Conservation (phyloP, 495 filamentous ascomycete genomes). For the Tetracladium setigerum region DNA sequence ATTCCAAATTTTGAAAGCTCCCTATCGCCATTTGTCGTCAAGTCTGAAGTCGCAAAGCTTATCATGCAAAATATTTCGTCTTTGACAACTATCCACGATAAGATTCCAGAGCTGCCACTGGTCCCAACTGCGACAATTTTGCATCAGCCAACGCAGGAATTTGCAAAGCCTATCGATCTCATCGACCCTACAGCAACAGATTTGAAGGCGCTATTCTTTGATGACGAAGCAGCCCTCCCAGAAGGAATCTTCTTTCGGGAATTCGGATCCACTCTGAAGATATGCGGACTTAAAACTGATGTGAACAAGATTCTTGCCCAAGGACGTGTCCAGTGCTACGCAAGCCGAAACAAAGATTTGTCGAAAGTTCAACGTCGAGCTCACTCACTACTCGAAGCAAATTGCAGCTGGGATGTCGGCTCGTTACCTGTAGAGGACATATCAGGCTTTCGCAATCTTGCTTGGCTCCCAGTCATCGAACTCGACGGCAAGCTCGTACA, state of each 20-base stretch:
- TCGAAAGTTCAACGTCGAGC: slow-evolving; percentile 6
- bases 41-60: neutral
- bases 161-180: slow-evolving; percentile 6
- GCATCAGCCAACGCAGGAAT: slow-evolving; percentile 5
- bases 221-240: slow-evolving; percentile 26
- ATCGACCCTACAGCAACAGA: slow-evolving; percentile 9
- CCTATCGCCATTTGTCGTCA: no score
- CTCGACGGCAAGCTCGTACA: slow-evolving; percentile 7
- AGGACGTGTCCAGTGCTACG: slow-evolving; percentile 7
- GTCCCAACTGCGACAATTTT: slow-evolving; percentile 17
- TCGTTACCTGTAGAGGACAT: neutral
- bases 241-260: slow-evolving; percentile 16
- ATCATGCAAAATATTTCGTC: slow-evolving; percentile 12
- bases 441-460: slow-evolving; percentile 1
- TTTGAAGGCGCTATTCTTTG: slow-evolving; percentile 21
- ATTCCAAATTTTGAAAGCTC: slow-evolving; percentile 12
- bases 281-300: slow-evolving; percentile 18
- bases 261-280: slow-evolving; percentile 11
- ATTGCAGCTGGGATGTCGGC: neutral
- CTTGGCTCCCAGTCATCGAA: slow-evolving; percentile 25
- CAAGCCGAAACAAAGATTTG: slow-evolving; percentile 2
- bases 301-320: slow-evolving; percentile 16
- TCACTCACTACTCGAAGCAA: slow-evolving; percentile 14
- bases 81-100: slow-evolving; percentile 10
- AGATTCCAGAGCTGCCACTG: slow-evolving; percentile 16